Base-by-base conservation (phyloP, 176 grass and related monocot species). In the Eleusine coracana region DNA sequence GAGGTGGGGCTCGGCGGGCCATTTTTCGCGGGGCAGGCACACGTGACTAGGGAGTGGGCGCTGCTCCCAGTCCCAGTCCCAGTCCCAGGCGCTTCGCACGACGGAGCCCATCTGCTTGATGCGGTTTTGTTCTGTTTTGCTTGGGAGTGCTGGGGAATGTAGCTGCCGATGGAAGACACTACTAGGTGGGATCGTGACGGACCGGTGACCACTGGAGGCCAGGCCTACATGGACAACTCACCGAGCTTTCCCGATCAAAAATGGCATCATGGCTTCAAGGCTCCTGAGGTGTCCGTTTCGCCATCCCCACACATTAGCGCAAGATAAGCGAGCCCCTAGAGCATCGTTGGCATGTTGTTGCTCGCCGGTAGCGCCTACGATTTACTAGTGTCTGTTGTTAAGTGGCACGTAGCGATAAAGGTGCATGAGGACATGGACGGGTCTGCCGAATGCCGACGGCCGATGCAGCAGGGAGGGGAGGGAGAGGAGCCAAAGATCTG, bases 1-100 rank as follows among this genome's bases (percentile, higher is more conserved):
- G 60, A 23, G 39, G 75, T 42, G 36, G 51, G 65, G 55, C 63
- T 37, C 42, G 36, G 40, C 63, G 65, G 78, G 42, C 76, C 50
- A 74, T 50, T 69, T 54, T 82, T 80, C 45, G 65, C 70, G 40
- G 63, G 77, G 87, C 71, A 74, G 34, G 54, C 40, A 66, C 72
- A 89, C 88, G 25, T 89, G 83, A 55, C n/a, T n/a, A n/a, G n/a
- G 70, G 50, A 65, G 77, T 76, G 82, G 71, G 87, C 71, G 25
- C 70, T 23, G 0, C 25, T 20, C 31, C 1, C 5, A 44, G 37
- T 44, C 48, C 37, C 65, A 34, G 1, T 34, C n/a, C n/a, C n/a
- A n/a, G n/a, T 18, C 29, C 1, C 5, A 42, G 36, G 62, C 48
- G 37, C 65, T 21, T 56, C 48, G 29, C 20, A 0, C 61, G 18